phyloP scores from a whole-genome alignment of 345 rosid genomes.

The Hibiscus trionum region DNA sequence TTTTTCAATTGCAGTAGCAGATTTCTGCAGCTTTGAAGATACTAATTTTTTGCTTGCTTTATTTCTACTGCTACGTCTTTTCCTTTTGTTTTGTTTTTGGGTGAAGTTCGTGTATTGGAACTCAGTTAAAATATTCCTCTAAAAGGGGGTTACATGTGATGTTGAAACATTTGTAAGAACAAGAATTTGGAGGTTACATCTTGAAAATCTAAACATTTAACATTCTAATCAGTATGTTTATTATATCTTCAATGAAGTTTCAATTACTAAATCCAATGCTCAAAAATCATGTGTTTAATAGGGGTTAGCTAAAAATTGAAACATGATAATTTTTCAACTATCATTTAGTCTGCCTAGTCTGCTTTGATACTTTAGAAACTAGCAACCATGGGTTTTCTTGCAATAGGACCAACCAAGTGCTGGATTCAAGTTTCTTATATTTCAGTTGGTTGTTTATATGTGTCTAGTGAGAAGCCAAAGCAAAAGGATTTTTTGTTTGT shows the following conservation, averaged over 20 bases:
- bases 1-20: background rate
- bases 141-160: background rate
- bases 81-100: background rate
- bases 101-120: background rate
- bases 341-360: background rate
- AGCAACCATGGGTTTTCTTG: background rate
- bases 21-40: background rate
- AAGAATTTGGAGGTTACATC: background rate
- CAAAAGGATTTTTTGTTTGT: too few species aligned
- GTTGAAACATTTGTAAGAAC: background rate
- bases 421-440: background rate
- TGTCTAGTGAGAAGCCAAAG: background rate
- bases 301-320: background rate
- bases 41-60: background rate
- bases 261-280: background rate
- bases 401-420: background rate
- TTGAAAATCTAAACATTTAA: background rate
- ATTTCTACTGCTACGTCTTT: background rate
- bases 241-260: background rate
- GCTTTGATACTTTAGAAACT: background rate
- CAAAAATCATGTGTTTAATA: background rate
- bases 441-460: background rate
- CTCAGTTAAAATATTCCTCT: background rate
- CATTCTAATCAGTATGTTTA: background rate
- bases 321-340: background rate